phyloP scores from a whole-genome alignment of 768 basidiomycete genomes.

The Cystobasidium ongulense region DNA sequence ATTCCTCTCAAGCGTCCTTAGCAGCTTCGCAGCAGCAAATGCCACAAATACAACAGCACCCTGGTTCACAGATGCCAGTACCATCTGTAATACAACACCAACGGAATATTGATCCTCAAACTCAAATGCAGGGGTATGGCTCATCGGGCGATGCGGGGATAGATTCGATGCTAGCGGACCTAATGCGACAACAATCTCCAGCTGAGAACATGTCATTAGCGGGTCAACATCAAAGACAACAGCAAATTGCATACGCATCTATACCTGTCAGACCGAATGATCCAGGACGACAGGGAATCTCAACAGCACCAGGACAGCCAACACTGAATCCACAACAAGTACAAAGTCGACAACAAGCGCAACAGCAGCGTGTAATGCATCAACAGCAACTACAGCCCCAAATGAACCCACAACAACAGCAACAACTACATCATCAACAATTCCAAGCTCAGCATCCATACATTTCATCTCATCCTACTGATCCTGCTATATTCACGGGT shows the following conservation, averaged over 20 bases:
- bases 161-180: not conserved
- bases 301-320: not conserved
- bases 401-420: not conserved
- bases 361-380: not conserved
- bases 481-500: not conserved
- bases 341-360: not conserved
- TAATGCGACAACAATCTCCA: not conserved
- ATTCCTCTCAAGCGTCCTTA: not conserved
- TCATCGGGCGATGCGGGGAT: not conserved
- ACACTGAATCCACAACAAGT: no score
- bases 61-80: not conserved
- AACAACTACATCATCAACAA: not conserved
- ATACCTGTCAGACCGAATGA: not conserved
- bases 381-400: not conserved
- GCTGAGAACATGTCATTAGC: not conserved
- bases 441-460: not conserved
- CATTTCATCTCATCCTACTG: not conserved
- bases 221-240: not conserved
- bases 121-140: not conserved
- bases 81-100: no score
- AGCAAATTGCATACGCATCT: not conserved
- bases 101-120: not conserved
- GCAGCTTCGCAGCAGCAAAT: not conserved
- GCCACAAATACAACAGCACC: not conserved
- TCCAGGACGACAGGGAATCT: not conserved